Evolutionary conservation across 73 alveolate genomes (phyloP).

Genomic region (Symbiodinium natans): DNA sequence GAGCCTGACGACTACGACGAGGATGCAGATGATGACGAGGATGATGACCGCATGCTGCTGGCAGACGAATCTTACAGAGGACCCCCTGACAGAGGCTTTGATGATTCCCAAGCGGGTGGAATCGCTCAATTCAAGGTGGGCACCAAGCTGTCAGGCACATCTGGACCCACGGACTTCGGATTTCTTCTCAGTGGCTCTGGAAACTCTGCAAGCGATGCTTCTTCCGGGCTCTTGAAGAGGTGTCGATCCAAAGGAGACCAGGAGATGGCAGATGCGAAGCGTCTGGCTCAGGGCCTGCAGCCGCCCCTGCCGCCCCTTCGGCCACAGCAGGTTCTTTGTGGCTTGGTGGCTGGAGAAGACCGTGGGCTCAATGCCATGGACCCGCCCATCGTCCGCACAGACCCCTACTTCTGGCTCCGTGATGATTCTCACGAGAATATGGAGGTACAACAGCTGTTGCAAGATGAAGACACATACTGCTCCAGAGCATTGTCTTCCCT

Average conservation of each 20-base stretch:
- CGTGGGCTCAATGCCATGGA: slow-evolving; percentile 68
- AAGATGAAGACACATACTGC: slow-evolving; percentile 69
- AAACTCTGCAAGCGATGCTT: slow-evolving; percentile 25
- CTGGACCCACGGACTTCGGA: slow-evolving; percentile 71
- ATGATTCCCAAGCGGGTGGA: slow-evolving; percentile 69
- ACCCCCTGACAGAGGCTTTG: slow-evolving; percentile 50
- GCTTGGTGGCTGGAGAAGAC: slow-evolving; percentile 57
- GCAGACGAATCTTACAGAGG: slow-evolving; percentile 81
- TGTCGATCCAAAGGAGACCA: slow-evolving; percentile 39
- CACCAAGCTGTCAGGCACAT: background rate
- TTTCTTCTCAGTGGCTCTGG: slow-evolving; percentile 35
- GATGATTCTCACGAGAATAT: slow-evolving; percentile 51
- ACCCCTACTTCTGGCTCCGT: slow-evolving; percentile 81
- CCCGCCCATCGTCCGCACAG: slow-evolving; percentile 72
- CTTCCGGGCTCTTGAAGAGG: slow-evolving; percentile 46
- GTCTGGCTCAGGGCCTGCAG: slow-evolving; percentile 74
- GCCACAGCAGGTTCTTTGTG: slow-evolving; percentile 79
- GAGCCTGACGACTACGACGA: slow-evolving; percentile 55
- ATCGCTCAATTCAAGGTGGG: slow-evolving; percentile 30
- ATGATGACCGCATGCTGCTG: slow-evolving; percentile 31
- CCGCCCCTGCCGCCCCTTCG: slow-evolving; percentile 58
- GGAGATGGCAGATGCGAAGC: slow-evolving; percentile 65
- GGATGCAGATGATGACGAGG: background rate
- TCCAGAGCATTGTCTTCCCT: slow-evolving; percentile 32
- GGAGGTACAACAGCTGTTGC: slow-evolving; percentile 46